Evolutionary conservation across 2,329 filamentous ascomycete species (phyloP).

Genomic region (Thermoascus crustaceus): DNA sequence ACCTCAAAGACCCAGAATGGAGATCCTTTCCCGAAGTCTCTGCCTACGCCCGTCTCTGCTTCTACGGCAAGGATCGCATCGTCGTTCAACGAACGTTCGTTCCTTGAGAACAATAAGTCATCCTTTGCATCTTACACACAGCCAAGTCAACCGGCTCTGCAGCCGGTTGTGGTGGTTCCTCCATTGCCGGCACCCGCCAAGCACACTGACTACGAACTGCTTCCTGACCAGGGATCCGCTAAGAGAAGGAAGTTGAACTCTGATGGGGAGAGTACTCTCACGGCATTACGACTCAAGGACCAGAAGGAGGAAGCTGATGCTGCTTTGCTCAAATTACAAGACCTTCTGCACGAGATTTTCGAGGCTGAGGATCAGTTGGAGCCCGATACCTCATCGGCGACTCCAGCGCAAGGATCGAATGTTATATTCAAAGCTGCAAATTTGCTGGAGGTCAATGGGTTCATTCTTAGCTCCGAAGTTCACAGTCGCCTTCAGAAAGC

Average conservation of each 20-base stretch:
- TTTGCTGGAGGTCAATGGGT: conserved; percentile 25
- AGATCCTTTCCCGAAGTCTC: conserved; percentile 10
- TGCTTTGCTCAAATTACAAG: conserved; percentile 61
- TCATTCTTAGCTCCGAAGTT: conserved; percentile 55
- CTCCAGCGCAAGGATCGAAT: conserved; percentile 34
- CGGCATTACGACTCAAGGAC: conserved; percentile 57
- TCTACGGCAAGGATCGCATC: conserved; percentile 12
- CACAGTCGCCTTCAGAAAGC: conserved; percentile 66
- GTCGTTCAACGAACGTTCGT: conserved; percentile 16
- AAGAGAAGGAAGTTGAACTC: conserved; percentile 46
- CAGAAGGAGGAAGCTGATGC: conserved; percentile 74
- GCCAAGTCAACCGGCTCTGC: conserved; percentile 15
- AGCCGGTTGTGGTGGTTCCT: conserved; percentile 43
- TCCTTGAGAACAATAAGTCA: conserved; percentile 31
- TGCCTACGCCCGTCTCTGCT: conserved; percentile 8
- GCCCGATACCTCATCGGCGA: conserved; percentile 41
- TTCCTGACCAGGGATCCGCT: conserved; percentile 25
- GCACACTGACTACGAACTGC: conserved; percentile 33
- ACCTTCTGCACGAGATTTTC: conserved; percentile 63
- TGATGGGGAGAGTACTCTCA: conserved; percentile 48
- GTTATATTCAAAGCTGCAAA: conserved; percentile 44
- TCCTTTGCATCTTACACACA: conserved; percentile 30
- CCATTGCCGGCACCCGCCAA: conserved; percentile 32
- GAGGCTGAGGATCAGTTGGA: conserved; percentile 65
- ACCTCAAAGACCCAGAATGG: conserved; percentile 17